Evolutionary conservation across 2,329 filamentous ascomycete species (phyloP).

Genomic region (Paraconiothyrium sp.): DNA sequence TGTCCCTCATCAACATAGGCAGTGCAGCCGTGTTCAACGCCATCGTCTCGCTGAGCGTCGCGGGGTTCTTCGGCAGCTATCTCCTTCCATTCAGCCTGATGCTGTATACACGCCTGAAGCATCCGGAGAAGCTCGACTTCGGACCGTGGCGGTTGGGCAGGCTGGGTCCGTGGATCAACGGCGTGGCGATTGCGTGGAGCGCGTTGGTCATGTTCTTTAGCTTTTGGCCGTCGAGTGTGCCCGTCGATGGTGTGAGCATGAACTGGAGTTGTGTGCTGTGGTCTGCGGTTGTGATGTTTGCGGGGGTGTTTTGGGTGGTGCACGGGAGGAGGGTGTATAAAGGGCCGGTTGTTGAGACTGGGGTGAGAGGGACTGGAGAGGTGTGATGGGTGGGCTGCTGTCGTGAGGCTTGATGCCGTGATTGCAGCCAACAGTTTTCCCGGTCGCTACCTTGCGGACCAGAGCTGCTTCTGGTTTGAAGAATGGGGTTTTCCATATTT

Average conservation of each 20-base stretch:
- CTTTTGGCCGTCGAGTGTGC: conserved; percentile 8
- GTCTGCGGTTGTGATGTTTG: conserved; percentile 28
- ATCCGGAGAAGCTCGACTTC: not conserved
- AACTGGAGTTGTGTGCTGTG: conserved; percentile 25
- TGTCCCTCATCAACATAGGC: conserved; percentile 59
- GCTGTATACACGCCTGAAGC: conserved; percentile 15
- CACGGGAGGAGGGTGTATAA: conserved; percentile 29
- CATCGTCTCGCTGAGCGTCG: conserved; percentile 15
- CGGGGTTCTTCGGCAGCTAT: conserved; percentile 22
- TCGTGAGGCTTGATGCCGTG: no score
- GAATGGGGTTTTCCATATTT: no score
- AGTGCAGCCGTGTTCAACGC: conserved; percentile 16
- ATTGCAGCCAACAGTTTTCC: no score
- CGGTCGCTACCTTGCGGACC: no score
- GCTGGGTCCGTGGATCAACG: conserved; percentile 10
- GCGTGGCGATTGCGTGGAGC: not conserved
- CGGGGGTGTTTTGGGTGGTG: conserved; percentile 25
- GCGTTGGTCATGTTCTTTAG: conserved; percentile 10
- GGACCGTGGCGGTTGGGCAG: conserved; percentile 4
- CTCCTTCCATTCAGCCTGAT: conserved; percentile 16
- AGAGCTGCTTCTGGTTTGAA: no score
- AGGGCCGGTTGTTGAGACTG: conserved; percentile 28
- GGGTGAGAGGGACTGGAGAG: not conserved
- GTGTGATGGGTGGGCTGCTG: not conserved
- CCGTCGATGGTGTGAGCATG: conserved; percentile 2